Base-by-base conservation (phyloP, 73 alveolate species). In the Paraurostyla sp. region DNA sequence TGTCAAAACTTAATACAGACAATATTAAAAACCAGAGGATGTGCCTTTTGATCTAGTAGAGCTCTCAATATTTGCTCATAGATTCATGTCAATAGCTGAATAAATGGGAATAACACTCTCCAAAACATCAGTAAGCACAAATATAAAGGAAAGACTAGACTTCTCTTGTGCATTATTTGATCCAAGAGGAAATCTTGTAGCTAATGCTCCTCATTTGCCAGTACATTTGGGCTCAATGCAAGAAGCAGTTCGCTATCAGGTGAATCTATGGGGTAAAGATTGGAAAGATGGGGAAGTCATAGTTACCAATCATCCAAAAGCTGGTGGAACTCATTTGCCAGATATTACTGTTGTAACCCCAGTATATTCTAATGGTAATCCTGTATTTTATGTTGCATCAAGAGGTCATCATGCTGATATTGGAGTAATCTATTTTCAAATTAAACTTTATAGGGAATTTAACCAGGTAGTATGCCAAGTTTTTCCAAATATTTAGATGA, bases 351-450 rank as follows among this genome's bases (percentile, higher is more conserved):
- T 95, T n/a, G 95, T 96, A 45, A 96, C 98, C 22, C 99, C 99
- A 15, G 97, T 92, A 33, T 96, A 75, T 56, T 25, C 49, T 48
- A 82, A 93, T 20, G 93, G 95, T 0, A 46, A 91, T 58, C 93
- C 94, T 25, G 88, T 95, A n/a, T 95, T 96, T 71, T 96, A 86
- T 65, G 95, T 91, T 49, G 99, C 99, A 0, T 90, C 97, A 16
- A 80, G 99, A 43, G 99, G 98, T 3, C 99, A 96, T 85, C 99
- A 96, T 93, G 98, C 99, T 36, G 99, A 96, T 80, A 92, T 96
- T 23, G 99, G 99, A 42, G 86, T 65, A 65, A 65, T 32, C 0
- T 38, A 38, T 7, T 15, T 2, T 36, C 6, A 38, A 60, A 15
- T 1, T 65, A 11, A 22, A 0, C 18, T 6, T 9, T 65, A 38